phyloP scores from a whole-genome alignment of 2,329 filamentous ascomycete genomes.

The Botrytis galanthina region DNA sequence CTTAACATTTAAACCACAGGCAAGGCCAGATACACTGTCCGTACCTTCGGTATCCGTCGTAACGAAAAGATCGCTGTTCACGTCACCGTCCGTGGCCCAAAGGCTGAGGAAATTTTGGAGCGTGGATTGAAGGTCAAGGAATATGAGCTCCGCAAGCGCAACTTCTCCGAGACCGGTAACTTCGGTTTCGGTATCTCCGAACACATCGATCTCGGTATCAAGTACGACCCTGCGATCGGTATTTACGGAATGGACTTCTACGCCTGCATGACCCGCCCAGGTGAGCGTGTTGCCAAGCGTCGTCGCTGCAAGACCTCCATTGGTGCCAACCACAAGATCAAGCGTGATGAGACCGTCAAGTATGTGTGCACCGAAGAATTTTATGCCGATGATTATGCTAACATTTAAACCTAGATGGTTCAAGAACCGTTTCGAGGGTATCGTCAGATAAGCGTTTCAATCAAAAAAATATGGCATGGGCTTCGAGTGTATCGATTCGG shows the following conservation, averaged over 20 bases:
- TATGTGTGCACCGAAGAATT: background rate
- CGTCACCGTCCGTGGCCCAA: conserved; percentile 98
- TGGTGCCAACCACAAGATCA: conserved; percentile 88
- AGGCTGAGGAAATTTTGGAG: conserved; percentile 99
- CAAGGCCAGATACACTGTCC: conserved; percentile 99
- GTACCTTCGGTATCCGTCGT: conserved; percentile 99
- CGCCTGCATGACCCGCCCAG: conserved; percentile 99
- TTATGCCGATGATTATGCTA: background rate
- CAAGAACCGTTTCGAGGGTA: conserved; percentile 66
- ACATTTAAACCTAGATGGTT: conserved; percentile 61
- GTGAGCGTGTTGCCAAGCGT: conserved; percentile 95
- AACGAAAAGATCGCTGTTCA: conserved; percentile 99
- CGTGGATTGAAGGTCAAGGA: conserved; percentile 99
- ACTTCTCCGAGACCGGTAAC: conserved; percentile 99
- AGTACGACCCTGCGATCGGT: conserved; percentile 97
- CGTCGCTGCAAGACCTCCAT: conserved; percentile 84
- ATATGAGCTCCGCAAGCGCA: conserved; percentile 98
- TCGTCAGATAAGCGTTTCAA: conserved; percentile 77
- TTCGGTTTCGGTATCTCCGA: conserved; percentile 99
- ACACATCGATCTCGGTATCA: conserved; percentile 99
- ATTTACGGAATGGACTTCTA: conserved; percentile 99
- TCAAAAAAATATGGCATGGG: conserved; percentile 11
- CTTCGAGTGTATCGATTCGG: conserved; percentile 19
- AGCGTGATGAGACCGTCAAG: conserved; percentile 91
- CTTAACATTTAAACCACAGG: conserved; percentile 48